A percentile compares a stretch with the other conserved stretches of the same genome.
Conservation (phyloP, 257 asterid genomes). For the Solanum tarijense region DNA sequence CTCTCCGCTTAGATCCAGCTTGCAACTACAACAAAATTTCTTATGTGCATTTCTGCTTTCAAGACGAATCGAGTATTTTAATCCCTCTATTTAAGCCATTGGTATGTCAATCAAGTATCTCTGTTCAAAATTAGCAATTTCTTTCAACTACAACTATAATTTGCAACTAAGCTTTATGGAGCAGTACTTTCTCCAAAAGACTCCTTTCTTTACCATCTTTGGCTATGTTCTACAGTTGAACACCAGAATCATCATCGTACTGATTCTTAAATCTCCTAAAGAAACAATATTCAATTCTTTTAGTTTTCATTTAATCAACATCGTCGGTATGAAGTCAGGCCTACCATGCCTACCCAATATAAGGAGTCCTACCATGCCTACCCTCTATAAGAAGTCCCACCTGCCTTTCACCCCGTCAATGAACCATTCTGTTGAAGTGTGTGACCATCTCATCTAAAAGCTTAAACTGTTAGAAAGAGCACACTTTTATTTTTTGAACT, state of each 20-base stretch:
- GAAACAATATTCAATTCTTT: not conserved
- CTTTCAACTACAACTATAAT: not conserved
- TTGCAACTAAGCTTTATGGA: not conserved
- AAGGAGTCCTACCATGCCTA: not conserved
- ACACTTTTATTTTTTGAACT: too few relatives aligned
- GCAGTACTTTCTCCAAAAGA: not conserved
- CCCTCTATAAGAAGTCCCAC: not conserved
- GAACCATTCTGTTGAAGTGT: not conserved
- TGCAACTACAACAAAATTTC: not conserved
- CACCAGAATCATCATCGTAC: not conserved
- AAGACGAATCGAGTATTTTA: not conserved
- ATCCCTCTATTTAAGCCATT: not conserved
- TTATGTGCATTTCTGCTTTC: not conserved
- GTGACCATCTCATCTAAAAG: too few relatives aligned
- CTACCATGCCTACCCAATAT: not conserved
- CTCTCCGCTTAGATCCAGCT: not conserved
- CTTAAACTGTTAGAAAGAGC: too few relatives aligned
- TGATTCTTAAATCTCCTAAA: not conserved
- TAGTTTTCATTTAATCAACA: not conserved
- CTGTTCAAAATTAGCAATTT: not conserved
- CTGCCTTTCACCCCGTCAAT: not conserved
- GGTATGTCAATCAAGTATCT: not conserved
- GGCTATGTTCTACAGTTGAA: not conserved
- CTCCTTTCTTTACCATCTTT: not conserved
- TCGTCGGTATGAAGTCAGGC: not conserved